phyloP scores from a whole-genome alignment of 768 basidiomycete species.

The Agaricus subrufescens region DNA sequence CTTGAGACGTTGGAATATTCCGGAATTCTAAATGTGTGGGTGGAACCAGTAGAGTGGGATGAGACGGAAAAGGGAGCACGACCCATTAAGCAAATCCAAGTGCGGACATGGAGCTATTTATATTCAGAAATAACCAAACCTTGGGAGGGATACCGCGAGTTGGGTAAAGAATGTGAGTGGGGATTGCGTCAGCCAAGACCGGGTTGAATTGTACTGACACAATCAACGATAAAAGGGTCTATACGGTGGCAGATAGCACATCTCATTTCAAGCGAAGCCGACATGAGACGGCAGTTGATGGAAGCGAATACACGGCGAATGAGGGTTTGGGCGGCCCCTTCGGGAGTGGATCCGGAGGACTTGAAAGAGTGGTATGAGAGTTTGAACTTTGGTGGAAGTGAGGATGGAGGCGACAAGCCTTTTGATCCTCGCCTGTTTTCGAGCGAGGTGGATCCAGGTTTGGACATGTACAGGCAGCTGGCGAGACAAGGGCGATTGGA shows the following conservation, averaged over 20 bases:
- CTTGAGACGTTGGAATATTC: slow-evolving; percentile 50
- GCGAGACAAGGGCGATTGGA: slow-evolving; percentile 42
- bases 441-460: slow-evolving; percentile 21
- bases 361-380: slow-evolving; percentile 41
- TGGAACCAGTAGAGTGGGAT: slow-evolving; percentile 56
- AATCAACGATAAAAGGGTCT: slow-evolving; percentile 41
- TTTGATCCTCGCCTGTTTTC: slow-evolving; percentile 30
- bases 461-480: slow-evolving; percentile 40
- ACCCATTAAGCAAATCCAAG: slow-evolving; percentile 52
- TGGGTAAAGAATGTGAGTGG: neutral
- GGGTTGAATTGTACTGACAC: neutral
- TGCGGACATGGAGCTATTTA: slow-evolving; percentile 33
- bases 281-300: slow-evolving; percentile 32
- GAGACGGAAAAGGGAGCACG: slow-evolving; percentile 21
- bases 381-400: slow-evolving; percentile 35
- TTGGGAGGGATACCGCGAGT: neutral
- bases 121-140: neutral
- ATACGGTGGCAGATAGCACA: slow-evolving; percentile 52
- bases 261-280: slow-evolving; percentile 23
- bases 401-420: slow-evolving; percentile 20
- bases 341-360: slow-evolving; percentile 37
- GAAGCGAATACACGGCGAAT: slow-evolving; percentile 38
- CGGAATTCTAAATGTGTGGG: slow-evolving; percentile 54
- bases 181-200: neutral
- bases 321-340: slow-evolving; percentile 43